Evolutionary conservation across 495 filamentous ascomycete species (phyloP).

Genomic region (Cercophora samala): DNA sequence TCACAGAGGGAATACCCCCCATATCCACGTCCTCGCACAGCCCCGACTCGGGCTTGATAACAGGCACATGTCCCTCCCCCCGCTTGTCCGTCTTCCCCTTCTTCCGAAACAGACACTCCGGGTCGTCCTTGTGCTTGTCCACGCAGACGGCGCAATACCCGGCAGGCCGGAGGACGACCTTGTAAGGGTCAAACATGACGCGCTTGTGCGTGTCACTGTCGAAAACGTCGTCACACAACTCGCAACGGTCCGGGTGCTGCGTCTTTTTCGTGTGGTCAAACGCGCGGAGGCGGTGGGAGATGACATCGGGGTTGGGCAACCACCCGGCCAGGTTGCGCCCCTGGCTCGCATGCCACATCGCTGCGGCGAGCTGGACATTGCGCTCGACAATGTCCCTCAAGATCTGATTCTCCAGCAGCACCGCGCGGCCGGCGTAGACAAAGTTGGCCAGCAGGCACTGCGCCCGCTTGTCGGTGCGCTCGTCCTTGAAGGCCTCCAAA

Average conservation of each 20-base stretch:
- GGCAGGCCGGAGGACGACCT: conserved; percentile 12
- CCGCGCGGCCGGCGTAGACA: conserved; percentile 23
- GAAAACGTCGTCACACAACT: conserved; percentile 19
- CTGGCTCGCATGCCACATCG: conserved; percentile 1
- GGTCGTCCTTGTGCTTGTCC: conserved; percentile 5
- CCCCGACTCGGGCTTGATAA: not conserved
- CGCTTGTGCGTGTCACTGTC: conserved; percentile 5
- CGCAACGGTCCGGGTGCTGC: conserved; percentile 28
- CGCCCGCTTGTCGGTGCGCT: not conserved
- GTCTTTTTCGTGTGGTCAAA: conserved; percentile 20
- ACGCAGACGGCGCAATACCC: conserved; percentile 21
- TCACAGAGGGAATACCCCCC: no score
- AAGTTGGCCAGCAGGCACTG: conserved; percentile 19
- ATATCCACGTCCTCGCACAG: no score
- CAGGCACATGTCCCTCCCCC: not conserved
- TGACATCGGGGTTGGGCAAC: conserved; percentile 3
- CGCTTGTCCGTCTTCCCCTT: not conserved
- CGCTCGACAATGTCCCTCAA: conserved; percentile 7
- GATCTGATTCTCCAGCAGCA: not conserved
- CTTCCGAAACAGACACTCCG: not conserved
- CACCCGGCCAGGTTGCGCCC: conserved; percentile 7
- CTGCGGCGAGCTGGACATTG: conserved; percentile 14
- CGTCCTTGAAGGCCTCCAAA: conserved; percentile 10
- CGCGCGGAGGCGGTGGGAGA: not conserved
- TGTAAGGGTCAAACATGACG: conserved; percentile 22